Evolutionary conservation across 805 yeast genomes (phyloP).

Genomic region (Candida sphagnicola): DNA sequence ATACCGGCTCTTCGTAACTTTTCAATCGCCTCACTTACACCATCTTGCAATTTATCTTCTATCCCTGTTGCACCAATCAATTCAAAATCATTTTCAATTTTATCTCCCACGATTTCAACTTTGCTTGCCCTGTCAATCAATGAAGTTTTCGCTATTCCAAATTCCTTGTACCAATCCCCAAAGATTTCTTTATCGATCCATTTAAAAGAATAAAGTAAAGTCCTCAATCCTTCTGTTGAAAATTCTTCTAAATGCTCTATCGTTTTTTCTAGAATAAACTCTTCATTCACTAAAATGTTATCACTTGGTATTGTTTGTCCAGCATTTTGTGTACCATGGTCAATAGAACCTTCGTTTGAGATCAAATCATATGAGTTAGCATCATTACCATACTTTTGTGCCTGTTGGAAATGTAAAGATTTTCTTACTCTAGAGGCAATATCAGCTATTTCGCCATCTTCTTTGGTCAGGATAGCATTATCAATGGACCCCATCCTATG

Average conservation of each 20-base stretch:
- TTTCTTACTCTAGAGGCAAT: conserved; percentile 51
- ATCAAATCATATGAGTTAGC: not conserved
- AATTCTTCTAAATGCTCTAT: conserved; percentile 89
- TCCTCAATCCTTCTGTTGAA: conserved; percentile 91
- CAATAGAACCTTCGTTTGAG: not conserved
- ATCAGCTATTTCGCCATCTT: conserved; percentile 48
- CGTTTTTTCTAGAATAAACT: conserved; percentile 75
- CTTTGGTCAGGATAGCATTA: conserved; percentile 39
- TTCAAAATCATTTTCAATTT: conserved; percentile 64
- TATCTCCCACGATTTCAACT: conserved; percentile 69
- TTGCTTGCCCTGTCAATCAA: conserved; percentile 59
- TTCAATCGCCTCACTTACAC: conserved; percentile 95
- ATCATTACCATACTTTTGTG: conserved; percentile 46
- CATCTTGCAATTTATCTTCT: conserved; percentile 93
- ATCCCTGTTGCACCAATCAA: conserved; percentile 93
- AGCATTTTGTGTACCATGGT: not conserved
- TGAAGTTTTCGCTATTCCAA: conserved; percentile 73
- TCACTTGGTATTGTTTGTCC: conserved; percentile 38
- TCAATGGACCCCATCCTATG: conserved; percentile 43
- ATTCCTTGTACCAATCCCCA: conserved; percentile 61
- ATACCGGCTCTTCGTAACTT: conserved; percentile 90
- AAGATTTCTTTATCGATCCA: conserved; percentile 63
- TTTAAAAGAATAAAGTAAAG: conserved; percentile 76
- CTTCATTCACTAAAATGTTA: conserved; percentile 62
- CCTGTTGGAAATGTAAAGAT: conserved; percentile 59